phyloP scores from a whole-genome alignment of 2,329 filamentous ascomycete genomes.

The Ophiognomonia clavigignenti-juglandacearum region DNA sequence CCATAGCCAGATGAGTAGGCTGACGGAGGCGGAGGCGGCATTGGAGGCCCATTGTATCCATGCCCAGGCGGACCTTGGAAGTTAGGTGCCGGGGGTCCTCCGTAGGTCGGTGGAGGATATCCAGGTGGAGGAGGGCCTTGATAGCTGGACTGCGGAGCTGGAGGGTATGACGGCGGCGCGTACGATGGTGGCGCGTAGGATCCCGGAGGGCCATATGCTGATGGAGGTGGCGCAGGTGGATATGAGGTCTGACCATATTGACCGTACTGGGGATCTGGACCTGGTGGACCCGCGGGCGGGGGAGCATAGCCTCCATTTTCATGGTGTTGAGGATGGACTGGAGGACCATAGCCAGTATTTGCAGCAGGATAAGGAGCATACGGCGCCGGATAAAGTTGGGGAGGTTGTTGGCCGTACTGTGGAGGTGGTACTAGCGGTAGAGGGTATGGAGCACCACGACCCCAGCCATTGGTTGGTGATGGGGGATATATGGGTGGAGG shows the following conservation, averaged over 20 bases:
- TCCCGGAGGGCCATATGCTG: slow-evolving; percentile 9
- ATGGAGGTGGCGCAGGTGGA: slow-evolving; percentile 12
- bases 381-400: slow-evolving; percentile 14
- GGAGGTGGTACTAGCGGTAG: slow-evolving; percentile 18
- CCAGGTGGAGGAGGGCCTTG: no score
- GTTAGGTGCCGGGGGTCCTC: background rate
- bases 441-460: slow-evolving; percentile 16
- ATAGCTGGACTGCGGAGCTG: slow-evolving; percentile 6
- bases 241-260: slow-evolving; percentile 10
- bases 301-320: slow-evolving; percentile 7
- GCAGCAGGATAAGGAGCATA: slow-evolving; percentile 13
- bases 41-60: slow-evolving; percentile 4
- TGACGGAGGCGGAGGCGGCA: slow-evolving; percentile 8
- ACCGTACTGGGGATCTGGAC: background rate
- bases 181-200: slow-evolving; percentile 11
- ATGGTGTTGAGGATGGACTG: slow-evolving; percentile 7
- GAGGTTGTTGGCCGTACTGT: slow-evolving; percentile 15
- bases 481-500: slow-evolving; percentile 18
- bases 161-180: slow-evolving; percentile 6
- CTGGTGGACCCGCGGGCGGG: slow-evolving; percentile 2
- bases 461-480: slow-evolving; percentile 19
- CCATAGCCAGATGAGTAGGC: slow-evolving; percentile 4
- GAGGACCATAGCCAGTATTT: slow-evolving; percentile 11
- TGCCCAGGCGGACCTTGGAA: slow-evolving; percentile 6
- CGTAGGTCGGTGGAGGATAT: slow-evolving; percentile 4